phyloP scores from a whole-genome alignment of 140 eudicot species.

The Bidens hawaiensis region DNA sequence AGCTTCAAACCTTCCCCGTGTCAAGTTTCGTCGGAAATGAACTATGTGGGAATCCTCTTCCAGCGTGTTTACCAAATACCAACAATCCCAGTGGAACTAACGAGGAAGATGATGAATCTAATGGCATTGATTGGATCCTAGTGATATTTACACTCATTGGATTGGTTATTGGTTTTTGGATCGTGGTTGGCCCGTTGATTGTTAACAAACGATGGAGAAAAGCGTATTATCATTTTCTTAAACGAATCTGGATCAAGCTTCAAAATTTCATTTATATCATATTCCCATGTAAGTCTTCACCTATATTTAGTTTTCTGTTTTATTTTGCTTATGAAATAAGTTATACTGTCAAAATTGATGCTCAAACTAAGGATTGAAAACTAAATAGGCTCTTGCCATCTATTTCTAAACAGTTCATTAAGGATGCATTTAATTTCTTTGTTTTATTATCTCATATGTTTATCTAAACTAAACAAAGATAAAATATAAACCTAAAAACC shows the following conservation, averaged over 20 bases:
- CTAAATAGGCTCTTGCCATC: not conserved
- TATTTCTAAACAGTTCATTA: not conserved
- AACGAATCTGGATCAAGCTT: constrained; percentile 14
- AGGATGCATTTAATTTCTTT: not conserved
- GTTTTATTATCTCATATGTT: too few relatives aligned
- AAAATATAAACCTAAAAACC: too few relatives aligned
- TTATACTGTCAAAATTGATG: not conserved
- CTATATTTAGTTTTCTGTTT: not conserved
- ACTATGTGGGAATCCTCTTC: constrained; percentile 33
- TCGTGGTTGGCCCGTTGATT: constrained; percentile 6
- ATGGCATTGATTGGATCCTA: constrained; percentile 18
- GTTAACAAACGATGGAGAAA: constrained; percentile 12
- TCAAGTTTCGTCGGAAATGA: constrained; percentile 19
- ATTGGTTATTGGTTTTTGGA: constrained; percentile 20
- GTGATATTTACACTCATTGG: not conserved
- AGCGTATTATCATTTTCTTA: constrained; percentile 19
- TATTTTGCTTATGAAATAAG: not conserved
- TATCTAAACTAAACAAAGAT: too few relatives aligned
- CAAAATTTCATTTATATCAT: not conserved
- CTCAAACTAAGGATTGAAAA: too few relatives aligned
- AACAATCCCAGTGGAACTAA: not conserved
- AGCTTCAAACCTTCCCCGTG: constrained; percentile 2
- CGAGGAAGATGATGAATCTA: not conserved
- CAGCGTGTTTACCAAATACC: not conserved
- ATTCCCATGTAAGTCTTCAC: constrained; percentile 15